Conservation (phyloP, 805 yeast species). For the Candida rishiriensis region DNA sequence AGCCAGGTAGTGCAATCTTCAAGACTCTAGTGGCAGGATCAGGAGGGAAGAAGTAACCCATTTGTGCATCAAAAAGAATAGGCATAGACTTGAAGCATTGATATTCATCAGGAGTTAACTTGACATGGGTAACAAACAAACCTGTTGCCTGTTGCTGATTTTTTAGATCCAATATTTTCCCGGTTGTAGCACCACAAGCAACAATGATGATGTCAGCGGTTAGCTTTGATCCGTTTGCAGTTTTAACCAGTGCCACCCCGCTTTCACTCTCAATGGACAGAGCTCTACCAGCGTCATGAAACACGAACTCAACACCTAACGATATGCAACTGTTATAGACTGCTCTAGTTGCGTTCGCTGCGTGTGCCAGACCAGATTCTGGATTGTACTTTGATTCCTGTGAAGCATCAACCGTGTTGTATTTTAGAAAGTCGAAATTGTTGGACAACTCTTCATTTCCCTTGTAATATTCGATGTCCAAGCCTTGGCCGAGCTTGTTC, state of each 20-base stretch:
- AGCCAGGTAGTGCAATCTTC: conserved; percentile 37
- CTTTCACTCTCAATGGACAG: conserved; percentile 7
- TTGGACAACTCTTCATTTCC: conserved; percentile 30
- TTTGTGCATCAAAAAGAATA: conserved; percentile 39
- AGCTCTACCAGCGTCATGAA: conserved; percentile 30
- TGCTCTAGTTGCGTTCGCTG: conserved; percentile 34
- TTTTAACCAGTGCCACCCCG: conserved; percentile 17
- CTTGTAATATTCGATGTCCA: conserved; percentile 23
- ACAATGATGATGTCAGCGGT: conserved; percentile 34
- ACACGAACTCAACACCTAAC: conserved; percentile 33
- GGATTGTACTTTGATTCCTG: conserved; percentile 31
- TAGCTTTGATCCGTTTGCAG: conserved; percentile 26
- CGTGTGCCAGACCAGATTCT: conserved; percentile 39
- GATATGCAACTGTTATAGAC: conserved; percentile 26
- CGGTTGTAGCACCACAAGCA: conserved; percentile 39
- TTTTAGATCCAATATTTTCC: conserved; percentile 28
- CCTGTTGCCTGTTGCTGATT: conserved; percentile 36
- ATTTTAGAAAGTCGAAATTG: conserved; percentile 15
- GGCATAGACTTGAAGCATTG: conserved; percentile 35
- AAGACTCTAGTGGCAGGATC: conserved; percentile 33
- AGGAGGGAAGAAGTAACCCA: conserved; percentile 49
- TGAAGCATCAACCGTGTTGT: conserved; percentile 11
- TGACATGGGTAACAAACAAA: conserved; percentile 35
- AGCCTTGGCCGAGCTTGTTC: conserved; percentile 23
- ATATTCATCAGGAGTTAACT: conserved; percentile 34